These are phyloP conservation scores for Cryphonectria naterciae DNA, from an alignment of 2,329 filamentous ascomycete genomes.

Conservation along the genomic window DNA sequence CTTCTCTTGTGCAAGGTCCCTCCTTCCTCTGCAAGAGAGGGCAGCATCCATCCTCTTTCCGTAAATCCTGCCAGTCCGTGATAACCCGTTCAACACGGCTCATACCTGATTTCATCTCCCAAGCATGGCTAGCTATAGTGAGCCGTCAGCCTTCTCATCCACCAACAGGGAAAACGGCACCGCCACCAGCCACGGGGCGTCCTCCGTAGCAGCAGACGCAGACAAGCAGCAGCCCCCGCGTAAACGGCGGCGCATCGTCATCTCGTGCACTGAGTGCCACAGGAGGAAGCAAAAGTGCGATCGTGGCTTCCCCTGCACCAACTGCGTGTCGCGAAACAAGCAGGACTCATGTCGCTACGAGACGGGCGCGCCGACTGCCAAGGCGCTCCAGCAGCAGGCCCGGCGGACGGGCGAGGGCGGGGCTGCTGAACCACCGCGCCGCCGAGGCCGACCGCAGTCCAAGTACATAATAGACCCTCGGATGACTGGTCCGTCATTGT, in stretches of 20 bases:
- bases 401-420: conserved; percentile 14
- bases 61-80: not conserved
- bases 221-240: conserved; percentile 48
- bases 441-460: conserved; percentile 26
- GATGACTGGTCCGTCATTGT: not conserved
- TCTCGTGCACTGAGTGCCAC: conserved; percentile 68
- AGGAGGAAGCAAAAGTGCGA: conserved; percentile 69
- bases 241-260: conserved; percentile 63
- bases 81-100: not conserved
- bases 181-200: not conserved
- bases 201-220: conserved; percentile 2
- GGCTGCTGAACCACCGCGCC: not conserved
- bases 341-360: conserved; percentile 61
- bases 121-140: conserved; percentile 15
- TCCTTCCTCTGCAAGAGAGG: not conserved
- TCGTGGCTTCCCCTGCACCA: conserved; percentile 61
- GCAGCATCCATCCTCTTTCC: not conserved
- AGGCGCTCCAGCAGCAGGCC: conserved; percentile 36
- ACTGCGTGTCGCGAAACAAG: conserved; percentile 62
- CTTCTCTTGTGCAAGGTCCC: not conserved
- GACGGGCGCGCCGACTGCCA: conserved; percentile 50
- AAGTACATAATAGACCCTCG: conserved; percentile 8
- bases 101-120: not conserved
- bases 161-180: conserved; percentile 4
- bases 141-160: conserved; percentile 20